A percentile compares a stretch with the other conserved stretches of the same genome.
phyloP scores from a whole-genome alignment of 2,329 filamentous ascomycete species.

The Sclerotinia sclerotiorum region DNA sequence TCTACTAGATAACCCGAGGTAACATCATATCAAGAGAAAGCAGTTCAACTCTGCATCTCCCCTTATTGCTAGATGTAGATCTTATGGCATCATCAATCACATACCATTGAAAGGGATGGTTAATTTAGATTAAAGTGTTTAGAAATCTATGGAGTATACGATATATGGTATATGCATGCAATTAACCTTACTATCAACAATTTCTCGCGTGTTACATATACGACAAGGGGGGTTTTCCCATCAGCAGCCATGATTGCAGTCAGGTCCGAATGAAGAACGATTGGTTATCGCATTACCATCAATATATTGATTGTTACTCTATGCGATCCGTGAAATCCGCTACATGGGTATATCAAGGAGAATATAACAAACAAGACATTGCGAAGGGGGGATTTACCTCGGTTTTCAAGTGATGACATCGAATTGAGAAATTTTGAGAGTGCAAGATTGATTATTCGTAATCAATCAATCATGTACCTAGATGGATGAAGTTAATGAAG shows the following conservation, averaged over 20 bases:
- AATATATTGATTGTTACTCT: slow-evolving; percentile 5
- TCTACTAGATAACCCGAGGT: no score
- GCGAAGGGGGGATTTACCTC: background rate
- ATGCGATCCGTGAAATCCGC: slow-evolving; percentile 16
- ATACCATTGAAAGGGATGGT: background rate
- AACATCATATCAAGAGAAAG: background rate
- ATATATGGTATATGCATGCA: background rate
- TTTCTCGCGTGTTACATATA: slow-evolving; percentile 17
- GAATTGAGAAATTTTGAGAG: background rate
- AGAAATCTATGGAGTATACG: background rate
- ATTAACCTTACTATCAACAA: background rate
- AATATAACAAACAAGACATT: slow-evolving; percentile 12
- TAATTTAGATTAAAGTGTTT: background rate
- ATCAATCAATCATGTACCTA: background rate
- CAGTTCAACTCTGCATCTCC: background rate
- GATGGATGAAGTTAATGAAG: background rate
- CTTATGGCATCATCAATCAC: background rate
- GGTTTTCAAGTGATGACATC: background rate
- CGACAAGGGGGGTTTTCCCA: slow-evolving; percentile 7
- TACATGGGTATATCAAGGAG: background rate
- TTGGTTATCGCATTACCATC: slow-evolving; percentile 8
- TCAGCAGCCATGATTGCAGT: slow-evolving; percentile 6
- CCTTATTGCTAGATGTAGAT: background rate
- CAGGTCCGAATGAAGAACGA: slow-evolving; percentile 17
- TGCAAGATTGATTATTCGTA: background rate